Percentiles rank a stretch among this genome's conserved stretches.
These are phyloP conservation scores for Phytophthora melonis DNA, from an alignment of 352 stramenopile species.

Conservation along the genomic window DNA sequence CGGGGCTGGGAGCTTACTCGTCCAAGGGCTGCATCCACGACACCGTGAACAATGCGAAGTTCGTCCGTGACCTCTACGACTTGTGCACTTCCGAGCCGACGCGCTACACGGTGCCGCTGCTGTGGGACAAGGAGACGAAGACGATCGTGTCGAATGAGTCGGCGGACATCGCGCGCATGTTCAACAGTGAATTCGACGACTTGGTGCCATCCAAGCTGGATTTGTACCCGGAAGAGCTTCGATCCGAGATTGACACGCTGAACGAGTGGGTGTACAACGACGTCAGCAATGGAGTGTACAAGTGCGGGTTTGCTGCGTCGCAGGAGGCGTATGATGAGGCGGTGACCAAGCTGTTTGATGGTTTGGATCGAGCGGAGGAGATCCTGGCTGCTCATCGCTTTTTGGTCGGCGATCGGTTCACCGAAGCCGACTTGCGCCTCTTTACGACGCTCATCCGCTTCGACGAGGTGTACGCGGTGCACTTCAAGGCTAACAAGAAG, in stretches of 20 bases:
- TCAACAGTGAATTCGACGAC: slow-evolving; percentile 93
- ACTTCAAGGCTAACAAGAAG: slow-evolving; percentile 88
- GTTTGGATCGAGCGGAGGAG: slow-evolving; percentile 87
- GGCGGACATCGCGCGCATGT: slow-evolving; percentile 95
- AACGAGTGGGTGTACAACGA: slow-evolving; percentile 93
- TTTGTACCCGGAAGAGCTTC: slow-evolving; percentile 87
- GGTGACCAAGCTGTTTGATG: slow-evolving; percentile 82
- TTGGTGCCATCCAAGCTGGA: slow-evolving; percentile 83
- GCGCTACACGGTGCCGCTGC: slow-evolving; percentile 94
- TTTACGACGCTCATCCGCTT: slow-evolving; percentile 95
- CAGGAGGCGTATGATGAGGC: slow-evolving; percentile 91
- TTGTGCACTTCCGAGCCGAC: slow-evolving; percentile 56
- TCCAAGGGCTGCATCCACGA: slow-evolving; percentile 56
- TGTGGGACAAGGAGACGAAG: slow-evolving; percentile 94
- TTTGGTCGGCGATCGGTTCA: slow-evolving; percentile 76
- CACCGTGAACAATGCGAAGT: slow-evolving; percentile 70
- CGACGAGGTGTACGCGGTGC: slow-evolving; percentile 92
- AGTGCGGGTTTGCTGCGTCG: slow-evolving; percentile 60
- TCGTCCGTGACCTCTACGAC: slow-evolving; percentile 91
- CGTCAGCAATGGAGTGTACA: slow-evolving; percentile 94
- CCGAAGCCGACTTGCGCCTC: slow-evolving; percentile 90
- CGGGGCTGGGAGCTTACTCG: slow-evolving; percentile 48
- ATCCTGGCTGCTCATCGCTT: slow-evolving; percentile 80
- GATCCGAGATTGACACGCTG: slow-evolving; percentile 80
- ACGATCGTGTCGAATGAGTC: slow-evolving; percentile 98